A percentile compares a stretch with the other conserved stretches of the same genome.
Conservation (phyloP, 2,329 filamentous ascomycete species). For the Xylariaceae sp. region DNA sequence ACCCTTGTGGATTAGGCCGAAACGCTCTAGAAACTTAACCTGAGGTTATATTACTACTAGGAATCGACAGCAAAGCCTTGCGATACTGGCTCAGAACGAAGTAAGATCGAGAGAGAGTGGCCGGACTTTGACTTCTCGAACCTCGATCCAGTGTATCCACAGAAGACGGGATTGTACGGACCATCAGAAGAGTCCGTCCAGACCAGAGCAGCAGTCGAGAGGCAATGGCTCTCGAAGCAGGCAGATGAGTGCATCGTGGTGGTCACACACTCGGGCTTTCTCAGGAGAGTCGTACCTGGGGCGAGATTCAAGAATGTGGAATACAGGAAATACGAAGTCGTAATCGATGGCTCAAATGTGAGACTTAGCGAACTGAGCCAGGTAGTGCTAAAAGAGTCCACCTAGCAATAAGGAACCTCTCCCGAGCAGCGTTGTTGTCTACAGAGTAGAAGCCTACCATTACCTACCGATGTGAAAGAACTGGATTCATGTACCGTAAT, state of each 20-base stretch:
- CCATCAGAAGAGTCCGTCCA: conserved; percentile 26
- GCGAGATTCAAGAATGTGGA: conserved; percentile 29
- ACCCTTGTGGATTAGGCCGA: background rate
- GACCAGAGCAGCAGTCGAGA: conserved; percentile 25
- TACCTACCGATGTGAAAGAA: background rate
- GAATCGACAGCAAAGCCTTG: conserved; percentile 31
- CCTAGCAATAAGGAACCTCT: no score
- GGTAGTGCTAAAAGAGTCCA: conserved; percentile 13
- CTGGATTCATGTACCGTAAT: conserved; percentile 30
- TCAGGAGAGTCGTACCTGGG: conserved; percentile 25
- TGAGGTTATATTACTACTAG: conserved; percentile 13
- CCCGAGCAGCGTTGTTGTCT: background rate
- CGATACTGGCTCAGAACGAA: conserved; percentile 25
- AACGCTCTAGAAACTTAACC: conserved; percentile 1
- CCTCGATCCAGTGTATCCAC: conserved; percentile 30
- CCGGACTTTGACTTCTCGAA: conserved; percentile 30
- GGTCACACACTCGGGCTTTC: conserved; percentile 32
- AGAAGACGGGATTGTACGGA: conserved; percentile 31
- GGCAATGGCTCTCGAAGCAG: conserved; percentile 27
- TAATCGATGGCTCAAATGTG: conserved; percentile 9
- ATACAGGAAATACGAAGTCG: conserved; percentile 26
- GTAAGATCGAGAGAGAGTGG: conserved; percentile 25
- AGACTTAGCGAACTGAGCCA: conserved; percentile 18
- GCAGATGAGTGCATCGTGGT: conserved; percentile 30
- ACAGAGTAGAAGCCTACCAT: background rate